A percentile compares a stretch with the other conserved stretches of the same genome.
Evolutionary conservation across 768 basidiomycete species (phyloP).

Genomic region (Tremella mesenterica): DNA sequence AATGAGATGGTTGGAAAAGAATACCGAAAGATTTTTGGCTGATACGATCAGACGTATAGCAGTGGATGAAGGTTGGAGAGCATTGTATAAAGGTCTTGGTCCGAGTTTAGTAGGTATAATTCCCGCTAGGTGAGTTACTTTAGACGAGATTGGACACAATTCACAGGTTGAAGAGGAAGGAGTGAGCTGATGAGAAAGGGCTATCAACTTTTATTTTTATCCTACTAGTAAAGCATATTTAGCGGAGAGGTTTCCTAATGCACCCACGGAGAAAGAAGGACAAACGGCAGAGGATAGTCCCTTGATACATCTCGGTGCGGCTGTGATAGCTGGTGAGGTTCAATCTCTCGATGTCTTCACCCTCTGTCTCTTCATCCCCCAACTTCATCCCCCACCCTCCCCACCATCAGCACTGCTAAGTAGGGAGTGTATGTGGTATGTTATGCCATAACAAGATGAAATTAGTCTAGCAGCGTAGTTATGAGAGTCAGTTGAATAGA

Average conservation of each 20-base stretch:
- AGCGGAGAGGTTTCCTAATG: conserved; percentile 57
- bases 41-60: conserved; percentile 55
- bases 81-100: conserved; percentile 88
- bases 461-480: too few relatives aligned
- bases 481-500: too few relatives aligned
- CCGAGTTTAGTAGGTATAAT: conserved; percentile 90
- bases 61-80: conserved; percentile 72
- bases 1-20: too few relatives aligned
- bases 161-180: too few relatives aligned
- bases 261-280: conserved; percentile 41
- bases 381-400: too few relatives aligned
- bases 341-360: background rate
- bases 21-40: conserved; percentile 1
- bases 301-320: conserved; percentile 74
- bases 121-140: conserved; percentile 58
- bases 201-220: conserved; percentile 96
- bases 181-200: conserved; percentile 41
- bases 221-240: conserved; percentile 92
- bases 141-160: background rate
- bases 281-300: conserved; percentile 70
- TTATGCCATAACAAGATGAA: background rate
- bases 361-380: too few relatives aligned
- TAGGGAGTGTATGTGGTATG: too few relatives aligned
- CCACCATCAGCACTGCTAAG: too few relatives aligned
- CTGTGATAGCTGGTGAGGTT: conserved; percentile 56